These are phyloP conservation scores for Phytophthora idaei DNA, from an alignment of 352 stramenopile species.

Conservation along the genomic window DNA sequence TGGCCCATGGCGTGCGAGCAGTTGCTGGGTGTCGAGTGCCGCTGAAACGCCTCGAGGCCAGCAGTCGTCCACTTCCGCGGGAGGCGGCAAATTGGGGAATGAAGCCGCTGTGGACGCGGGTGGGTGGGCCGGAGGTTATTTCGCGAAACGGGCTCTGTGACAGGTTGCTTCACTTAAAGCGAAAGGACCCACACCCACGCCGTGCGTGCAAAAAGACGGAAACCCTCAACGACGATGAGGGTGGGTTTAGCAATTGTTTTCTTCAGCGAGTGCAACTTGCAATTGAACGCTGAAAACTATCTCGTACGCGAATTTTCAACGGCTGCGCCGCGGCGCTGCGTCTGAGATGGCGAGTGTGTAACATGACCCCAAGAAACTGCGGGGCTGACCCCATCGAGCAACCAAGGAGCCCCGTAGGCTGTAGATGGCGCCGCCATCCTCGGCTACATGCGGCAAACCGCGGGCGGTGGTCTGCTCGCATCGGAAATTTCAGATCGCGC, in stretches of 20 bases:
- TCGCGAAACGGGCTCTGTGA: slow-evolving; percentile 30
- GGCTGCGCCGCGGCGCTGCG: slow-evolving; percentile 6
- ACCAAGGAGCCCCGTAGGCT: slow-evolving; percentile 17
- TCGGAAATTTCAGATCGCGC: slow-evolving; percentile 39
- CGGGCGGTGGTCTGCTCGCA: slow-evolving; percentile 27
- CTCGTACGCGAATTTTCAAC: slow-evolving; percentile 31
- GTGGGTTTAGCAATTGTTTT: slow-evolving; percentile 28
- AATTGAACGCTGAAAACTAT: slow-evolving; percentile 25
- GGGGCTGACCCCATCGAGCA: neutral
- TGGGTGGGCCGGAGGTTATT: slow-evolving; percentile 38
- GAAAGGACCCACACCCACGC: slow-evolving; percentile 14
- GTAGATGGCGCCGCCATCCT: slow-evolving; percentile 22
- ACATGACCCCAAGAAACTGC: slow-evolving; percentile 24
- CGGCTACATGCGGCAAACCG: slow-evolving; percentile 3
- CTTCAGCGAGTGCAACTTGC: slow-evolving; percentile 10
- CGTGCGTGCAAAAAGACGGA: slow-evolving; percentile 35
- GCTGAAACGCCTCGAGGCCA: slow-evolving; percentile 20
- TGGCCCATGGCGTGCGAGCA: slow-evolving; percentile 39
- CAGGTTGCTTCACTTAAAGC: slow-evolving; percentile 26
- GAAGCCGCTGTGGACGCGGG: slow-evolving; percentile 29
- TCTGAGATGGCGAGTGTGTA: slow-evolving; percentile 51
- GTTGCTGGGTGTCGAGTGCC: slow-evolving; percentile 17
- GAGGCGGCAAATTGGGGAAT: slow-evolving; percentile 58
- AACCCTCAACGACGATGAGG: slow-evolving; percentile 32
- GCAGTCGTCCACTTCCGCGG: slow-evolving; percentile 38